Conservation (phyloP, 148 eudicot species). For the Dysphania ambrosioides region DNA sequence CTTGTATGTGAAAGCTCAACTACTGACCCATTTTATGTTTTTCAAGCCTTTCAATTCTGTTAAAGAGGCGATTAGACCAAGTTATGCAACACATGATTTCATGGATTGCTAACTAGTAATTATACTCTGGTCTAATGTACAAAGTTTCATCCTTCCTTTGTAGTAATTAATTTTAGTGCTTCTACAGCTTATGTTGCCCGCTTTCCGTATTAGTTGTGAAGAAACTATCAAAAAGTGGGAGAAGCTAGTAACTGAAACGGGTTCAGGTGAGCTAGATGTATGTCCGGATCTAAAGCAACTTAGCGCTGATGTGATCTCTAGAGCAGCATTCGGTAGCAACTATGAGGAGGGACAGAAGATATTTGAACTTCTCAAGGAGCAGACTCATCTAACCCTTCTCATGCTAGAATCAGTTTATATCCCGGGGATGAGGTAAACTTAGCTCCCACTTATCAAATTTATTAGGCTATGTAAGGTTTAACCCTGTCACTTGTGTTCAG, state of each 20-base stretch:
- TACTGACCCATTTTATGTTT: too few relatives aligned
- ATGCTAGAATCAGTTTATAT: conserved; percentile 25
- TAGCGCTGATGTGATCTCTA: conserved; percentile 29
- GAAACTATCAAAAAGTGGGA: conserved; percentile 32
- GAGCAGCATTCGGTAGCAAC: conserved; percentile 32
- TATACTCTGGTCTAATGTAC: too few relatives aligned
- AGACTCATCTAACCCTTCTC: conserved; percentile 8
- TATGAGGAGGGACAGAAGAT: conserved; percentile 25
- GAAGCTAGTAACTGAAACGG: conserved; percentile 17
- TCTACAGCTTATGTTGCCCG: conserved; percentile 29
- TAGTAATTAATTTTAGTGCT: background rate
- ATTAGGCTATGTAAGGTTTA: background rate
- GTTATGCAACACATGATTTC: too few relatives aligned
- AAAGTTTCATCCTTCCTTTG: too few relatives aligned
- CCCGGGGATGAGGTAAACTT: conserved; percentile 24
- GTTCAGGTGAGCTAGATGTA: conserved; percentile 22
- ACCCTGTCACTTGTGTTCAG: background rate
- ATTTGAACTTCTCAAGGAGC: conserved; percentile 26
- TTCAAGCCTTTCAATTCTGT: too few relatives aligned
- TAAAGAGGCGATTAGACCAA: too few relatives aligned
- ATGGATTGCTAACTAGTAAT: too few relatives aligned
- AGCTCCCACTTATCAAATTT: background rate
- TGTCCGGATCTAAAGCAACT: conserved; percentile 17
- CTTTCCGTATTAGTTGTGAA: conserved; percentile 21
- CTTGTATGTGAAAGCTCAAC: background rate